Conservation (phyloP, 352 stramenopile genomes). For the Halophytophthora batemanensis region DNA sequence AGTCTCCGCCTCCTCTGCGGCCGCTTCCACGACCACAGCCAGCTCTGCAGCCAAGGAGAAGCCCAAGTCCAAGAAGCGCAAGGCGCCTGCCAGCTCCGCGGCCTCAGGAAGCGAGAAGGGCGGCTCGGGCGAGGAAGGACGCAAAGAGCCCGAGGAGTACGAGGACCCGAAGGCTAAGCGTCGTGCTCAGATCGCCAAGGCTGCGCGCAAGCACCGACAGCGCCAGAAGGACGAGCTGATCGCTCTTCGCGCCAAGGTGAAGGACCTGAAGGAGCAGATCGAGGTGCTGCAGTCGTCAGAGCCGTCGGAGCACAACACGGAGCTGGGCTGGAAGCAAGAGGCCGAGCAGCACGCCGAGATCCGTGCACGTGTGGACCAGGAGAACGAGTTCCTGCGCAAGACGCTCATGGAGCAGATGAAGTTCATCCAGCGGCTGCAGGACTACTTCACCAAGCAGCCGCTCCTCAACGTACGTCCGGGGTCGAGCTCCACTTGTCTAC, state of each 20-base stretch:
- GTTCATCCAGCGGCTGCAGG: constrained; percentile 87
- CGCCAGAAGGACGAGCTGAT: constrained; percentile 88
- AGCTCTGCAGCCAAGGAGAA: constrained; percentile 37
- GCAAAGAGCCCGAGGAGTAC: constrained; percentile 71
- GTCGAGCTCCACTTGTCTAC: not conserved
- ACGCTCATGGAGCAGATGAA: constrained; percentile 92
- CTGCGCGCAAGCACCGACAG: constrained; percentile 83
- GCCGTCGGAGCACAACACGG: constrained; percentile 87
- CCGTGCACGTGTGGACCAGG: constrained; percentile 82
- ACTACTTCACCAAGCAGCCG: constrained; percentile 90
- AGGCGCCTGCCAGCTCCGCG: constrained; percentile 39
- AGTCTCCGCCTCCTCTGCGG: not conserved
- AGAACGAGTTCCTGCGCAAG: constrained; percentile 88
- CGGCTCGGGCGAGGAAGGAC: constrained; percentile 55
- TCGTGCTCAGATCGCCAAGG: constrained; percentile 86
- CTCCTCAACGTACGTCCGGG: constrained; percentile 71
- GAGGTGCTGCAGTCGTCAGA: constrained; percentile 87
- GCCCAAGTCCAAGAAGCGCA: constrained; percentile 75
- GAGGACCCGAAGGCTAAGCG: constrained; percentile 85
- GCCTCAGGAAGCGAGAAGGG: constrained; percentile 23
- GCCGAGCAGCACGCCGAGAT: constrained; percentile 87
- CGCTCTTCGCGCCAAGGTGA: constrained; percentile 81
- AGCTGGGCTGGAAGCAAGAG: constrained; percentile 88
- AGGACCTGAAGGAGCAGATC: constrained; percentile 89
- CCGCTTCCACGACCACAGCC: constrained; percentile 10